phyloP scores from a whole-genome alignment of 106 monocot species.

The Apostasia ramifera region DNA sequence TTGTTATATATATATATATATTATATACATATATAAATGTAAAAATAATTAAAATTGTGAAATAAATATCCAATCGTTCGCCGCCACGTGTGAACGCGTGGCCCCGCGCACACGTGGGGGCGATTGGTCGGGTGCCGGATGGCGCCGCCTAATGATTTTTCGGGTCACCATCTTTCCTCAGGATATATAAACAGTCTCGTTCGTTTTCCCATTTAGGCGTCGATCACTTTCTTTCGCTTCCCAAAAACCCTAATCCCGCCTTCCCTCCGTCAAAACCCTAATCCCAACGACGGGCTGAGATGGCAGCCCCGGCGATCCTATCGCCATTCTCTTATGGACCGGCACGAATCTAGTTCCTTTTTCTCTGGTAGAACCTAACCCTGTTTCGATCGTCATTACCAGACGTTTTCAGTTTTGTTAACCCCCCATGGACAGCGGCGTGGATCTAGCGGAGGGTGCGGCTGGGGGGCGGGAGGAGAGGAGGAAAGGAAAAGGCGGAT shows the following conservation, averaged over 20 bases:
- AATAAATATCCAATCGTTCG: too few species aligned
- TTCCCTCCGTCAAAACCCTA: constrained; percentile 26
- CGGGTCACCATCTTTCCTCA: too few species aligned
- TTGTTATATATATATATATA: too few species aligned
- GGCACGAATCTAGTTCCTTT: background rate
- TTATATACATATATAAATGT: too few species aligned
- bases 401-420: background rate
- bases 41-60: too few species aligned
- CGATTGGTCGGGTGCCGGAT: too few species aligned
- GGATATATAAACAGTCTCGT: background rate
- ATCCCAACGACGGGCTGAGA: constrained; percentile 5
- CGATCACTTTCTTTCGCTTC: constrained; percentile 2
- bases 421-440: constrained; percentile 9
- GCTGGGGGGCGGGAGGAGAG: constrained; percentile 5
- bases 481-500: constrained; percentile 14
- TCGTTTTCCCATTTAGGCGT: background rate
- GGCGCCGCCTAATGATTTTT: too few species aligned
- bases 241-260: constrained; percentile 27
- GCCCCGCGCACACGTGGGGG: too few species aligned
- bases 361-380: background rate
- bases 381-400: background rate
- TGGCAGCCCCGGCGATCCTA: background rate
- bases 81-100: too few species aligned
- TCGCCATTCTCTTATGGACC: background rate
- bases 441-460: constrained; percentile 5